Evolutionary conservation across 208 protist genomes (phyloP).

Genomic region (Trypanosoma conorhini): DNA sequence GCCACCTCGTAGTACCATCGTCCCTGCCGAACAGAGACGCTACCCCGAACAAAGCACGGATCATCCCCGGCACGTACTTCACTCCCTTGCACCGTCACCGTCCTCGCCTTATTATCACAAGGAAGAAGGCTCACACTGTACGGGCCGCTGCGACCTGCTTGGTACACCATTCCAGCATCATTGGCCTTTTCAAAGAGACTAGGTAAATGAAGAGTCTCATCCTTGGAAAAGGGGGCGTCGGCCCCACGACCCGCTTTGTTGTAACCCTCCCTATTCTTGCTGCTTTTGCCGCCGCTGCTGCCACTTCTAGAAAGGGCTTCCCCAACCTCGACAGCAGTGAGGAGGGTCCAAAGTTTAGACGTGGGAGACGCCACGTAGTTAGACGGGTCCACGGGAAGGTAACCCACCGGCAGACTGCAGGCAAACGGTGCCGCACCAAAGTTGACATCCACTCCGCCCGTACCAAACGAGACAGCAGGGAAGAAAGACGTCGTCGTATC

Average conservation of each 20-base stretch:
- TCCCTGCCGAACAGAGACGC: conserved; percentile 66
- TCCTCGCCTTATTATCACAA: conserved; percentile 36
- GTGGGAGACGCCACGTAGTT: conserved; percentile 53
- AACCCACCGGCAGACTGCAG: conserved; percentile 50
- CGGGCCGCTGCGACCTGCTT: conserved; percentile 53
- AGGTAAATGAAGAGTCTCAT: conserved; percentile 17
- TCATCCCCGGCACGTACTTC: conserved; percentile 51
- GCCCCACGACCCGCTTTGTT: not conserved
- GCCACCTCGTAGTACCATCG: conserved; percentile 91
- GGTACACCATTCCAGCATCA: conserved; percentile 17
- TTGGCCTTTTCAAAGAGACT: conserved; percentile 25
- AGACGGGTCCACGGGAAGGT: conserved; percentile 72
- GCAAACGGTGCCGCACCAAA: conserved; percentile 76
- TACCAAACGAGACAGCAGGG: conserved; percentile 49
- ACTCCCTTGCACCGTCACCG: conserved; percentile 34
- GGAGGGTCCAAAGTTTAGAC: conserved; percentile 60
- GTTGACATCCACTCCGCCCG: conserved; percentile 78
- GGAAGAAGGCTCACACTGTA: conserved; percentile 54
- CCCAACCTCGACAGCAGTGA: conserved; percentile 40
- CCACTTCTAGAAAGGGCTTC: conserved; percentile 2
- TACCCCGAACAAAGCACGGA: conserved; percentile 60
- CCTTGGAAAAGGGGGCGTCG: not conserved
- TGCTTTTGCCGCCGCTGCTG: not conserved
- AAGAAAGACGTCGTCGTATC: conserved; percentile 46
- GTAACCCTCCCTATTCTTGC: conserved; percentile 1